Base-by-base conservation (phyloP, 139 green algal species). In the Tetradesmus obliquus region DNA sequence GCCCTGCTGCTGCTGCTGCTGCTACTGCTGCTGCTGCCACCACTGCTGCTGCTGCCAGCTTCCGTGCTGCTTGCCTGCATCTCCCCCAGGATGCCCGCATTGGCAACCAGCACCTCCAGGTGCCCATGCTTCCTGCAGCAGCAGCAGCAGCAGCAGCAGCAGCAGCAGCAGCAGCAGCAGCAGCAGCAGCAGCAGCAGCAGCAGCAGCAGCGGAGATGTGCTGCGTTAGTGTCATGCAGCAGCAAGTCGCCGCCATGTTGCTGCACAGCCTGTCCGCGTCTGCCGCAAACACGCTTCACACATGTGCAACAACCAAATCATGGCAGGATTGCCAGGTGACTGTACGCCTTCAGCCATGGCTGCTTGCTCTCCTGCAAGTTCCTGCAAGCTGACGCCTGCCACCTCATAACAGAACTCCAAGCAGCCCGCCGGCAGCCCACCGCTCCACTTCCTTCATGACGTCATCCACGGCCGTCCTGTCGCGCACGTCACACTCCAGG, bases 41-140 rank as follows among this genome's bases (percentile, higher is more conserved):
- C 32, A 54, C 13, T 32, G 9, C 57, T 66, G 57, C 57, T 66
- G 60, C 9, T 71, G 60, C 60, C 57, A 13, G 57, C 57, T 66
- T 10, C 9, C 19, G 60, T 12, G 9, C 8, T 32, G 13, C 79
- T 24, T 45, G 45, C 81, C 58, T 88, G 71, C 82, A 89, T 93
- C n/a, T 89, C 22, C 13, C 91, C 91, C 8, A 91, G 58, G 6
- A 93, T 93, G 32, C 91, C 91, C 24, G 91, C 91, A 83, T 93
- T 93, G n/a, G 86, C 91, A 3, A 91, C 22, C 69, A 93, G 83
- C 79, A 93, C 89, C 9, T 91, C 86, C 82, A 93, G 57, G 6
- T 86, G 24, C 3, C 91, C 91, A 72, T 87, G 55, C 55, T 89
- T 55, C 9, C 91, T 93, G 62, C 8, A 24, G 22, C 24, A 12